Conservation (phyloP, 805 yeast species). For the Starmerella khaoyaiensis region DNA sequence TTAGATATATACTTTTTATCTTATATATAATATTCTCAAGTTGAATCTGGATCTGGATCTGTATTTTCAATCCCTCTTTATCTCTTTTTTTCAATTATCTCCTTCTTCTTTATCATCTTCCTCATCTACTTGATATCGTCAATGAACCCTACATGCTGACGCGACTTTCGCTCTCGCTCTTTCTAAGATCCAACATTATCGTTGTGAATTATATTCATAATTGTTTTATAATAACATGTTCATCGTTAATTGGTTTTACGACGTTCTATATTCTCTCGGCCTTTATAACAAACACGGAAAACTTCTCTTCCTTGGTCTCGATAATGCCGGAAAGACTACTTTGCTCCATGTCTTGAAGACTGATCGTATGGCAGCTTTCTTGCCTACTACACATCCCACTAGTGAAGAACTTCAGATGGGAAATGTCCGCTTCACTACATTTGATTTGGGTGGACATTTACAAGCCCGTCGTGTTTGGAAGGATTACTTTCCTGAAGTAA, state of each 20-base stretch:
- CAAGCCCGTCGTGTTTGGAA: slow-evolving; percentile 99
- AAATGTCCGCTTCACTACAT: slow-evolving; percentile 90
- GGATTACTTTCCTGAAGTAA: slow-evolving; percentile 98
- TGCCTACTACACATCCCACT: slow-evolving; percentile 95
- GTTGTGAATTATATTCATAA: too few species aligned
- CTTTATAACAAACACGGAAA: slow-evolving; percentile 93
- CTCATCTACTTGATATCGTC: not conserved
- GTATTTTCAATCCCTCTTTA: too few species aligned
- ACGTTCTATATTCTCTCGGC: slow-evolving; percentile 65
- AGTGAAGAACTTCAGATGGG: slow-evolving; percentile 97
- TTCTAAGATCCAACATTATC: too few species aligned
- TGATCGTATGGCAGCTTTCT: slow-evolving; percentile 93
- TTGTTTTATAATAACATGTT: slow-evolving; percentile 29
- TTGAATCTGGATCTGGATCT: too few species aligned
- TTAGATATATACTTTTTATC: too few species aligned
- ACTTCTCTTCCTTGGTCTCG: slow-evolving; percentile 86
- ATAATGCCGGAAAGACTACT: slow-evolving; percentile 96
- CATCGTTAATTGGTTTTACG: slow-evolving; percentile 46
- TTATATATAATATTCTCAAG: too few species aligned
- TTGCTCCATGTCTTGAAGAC: slow-evolving; percentile 74
- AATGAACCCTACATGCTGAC: not conserved
- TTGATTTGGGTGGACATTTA: slow-evolving; percentile 96
- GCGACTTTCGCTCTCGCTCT: not conserved
- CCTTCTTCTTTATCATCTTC: too few species aligned
- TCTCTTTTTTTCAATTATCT: too few species aligned